A percentile compares a stretch with the other conserved stretches of the same genome.
Conservation (phyloP, 1,284 basidiomycete species). For the Moesziomyces globuligerus region DNA sequence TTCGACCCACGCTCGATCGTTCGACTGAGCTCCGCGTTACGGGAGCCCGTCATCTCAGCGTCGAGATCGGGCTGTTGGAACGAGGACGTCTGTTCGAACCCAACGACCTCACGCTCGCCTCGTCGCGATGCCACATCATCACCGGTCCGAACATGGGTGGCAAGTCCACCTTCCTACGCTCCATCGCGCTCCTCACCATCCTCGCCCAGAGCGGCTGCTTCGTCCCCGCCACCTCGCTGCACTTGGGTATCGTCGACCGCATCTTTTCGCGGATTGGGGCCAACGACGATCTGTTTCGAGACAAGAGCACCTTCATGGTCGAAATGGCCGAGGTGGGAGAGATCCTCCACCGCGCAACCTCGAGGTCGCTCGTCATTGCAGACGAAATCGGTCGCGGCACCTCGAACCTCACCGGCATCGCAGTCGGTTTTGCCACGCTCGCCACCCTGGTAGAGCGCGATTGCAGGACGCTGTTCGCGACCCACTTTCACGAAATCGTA, state of each 20-base stretch:
- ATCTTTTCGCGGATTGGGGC: constrained; percentile 95
- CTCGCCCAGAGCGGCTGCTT: constrained; percentile 92
- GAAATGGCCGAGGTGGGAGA: constrained; percentile 70
- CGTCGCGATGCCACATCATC: constrained; percentile 73
- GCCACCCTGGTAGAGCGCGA: constrained; percentile 82
- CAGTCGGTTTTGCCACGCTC: constrained; percentile 90
- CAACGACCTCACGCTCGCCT: constrained; percentile 74
- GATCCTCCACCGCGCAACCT: constrained; percentile 75
- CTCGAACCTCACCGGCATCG: constrained; percentile 87
- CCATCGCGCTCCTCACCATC: constrained; percentile 88
- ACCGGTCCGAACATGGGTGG: constrained; percentile 96
- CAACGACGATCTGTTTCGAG: constrained; percentile 91
- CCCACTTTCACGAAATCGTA: constrained; percentile 93
- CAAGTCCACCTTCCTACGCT: constrained; percentile 91
- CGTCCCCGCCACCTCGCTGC: constrained; percentile 84
- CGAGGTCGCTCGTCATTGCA: constrained; percentile 55
- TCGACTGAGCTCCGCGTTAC: constrained; percentile 72
- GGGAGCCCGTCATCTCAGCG: constrained; percentile 89
- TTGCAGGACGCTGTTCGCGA: constrained; percentile 90
- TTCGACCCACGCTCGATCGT: constrained; percentile 77
- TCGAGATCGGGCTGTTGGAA: constrained; percentile 85
- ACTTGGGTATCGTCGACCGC: constrained; percentile 86
- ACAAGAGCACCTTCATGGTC: constrained; percentile 89
- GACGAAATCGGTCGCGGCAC: constrained; percentile 92
- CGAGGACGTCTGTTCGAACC: constrained; percentile 69